Conservation (phyloP, 2,329 filamentous ascomycete genomes). For the Verticillium dahliae region DNA sequence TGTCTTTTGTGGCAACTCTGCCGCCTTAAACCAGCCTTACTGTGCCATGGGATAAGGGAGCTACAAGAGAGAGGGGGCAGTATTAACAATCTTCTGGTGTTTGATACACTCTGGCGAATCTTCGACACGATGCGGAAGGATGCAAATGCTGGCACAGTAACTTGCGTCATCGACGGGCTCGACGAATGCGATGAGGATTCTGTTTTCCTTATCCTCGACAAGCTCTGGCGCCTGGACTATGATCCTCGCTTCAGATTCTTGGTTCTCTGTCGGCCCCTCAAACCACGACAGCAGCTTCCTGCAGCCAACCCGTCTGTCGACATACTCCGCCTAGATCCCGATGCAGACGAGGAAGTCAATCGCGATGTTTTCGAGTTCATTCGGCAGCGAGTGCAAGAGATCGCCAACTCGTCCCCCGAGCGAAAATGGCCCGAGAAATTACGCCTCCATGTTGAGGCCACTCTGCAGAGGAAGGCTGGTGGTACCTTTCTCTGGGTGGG, state of each 20-base stretch:
- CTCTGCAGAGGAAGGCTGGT: background rate
- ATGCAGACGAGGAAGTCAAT: too few relatives aligned
- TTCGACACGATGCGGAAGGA: background rate
- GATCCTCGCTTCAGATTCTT: too few relatives aligned
- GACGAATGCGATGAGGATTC: conserved; percentile 4
- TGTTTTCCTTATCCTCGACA: background rate
- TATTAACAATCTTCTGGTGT: background rate
- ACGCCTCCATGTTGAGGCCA: background rate
- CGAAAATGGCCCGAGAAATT: too few relatives aligned
- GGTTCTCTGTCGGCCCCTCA: too few relatives aligned
- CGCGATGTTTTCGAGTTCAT: too few relatives aligned
- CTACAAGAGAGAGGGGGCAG: too few relatives aligned
- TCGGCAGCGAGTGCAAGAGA: too few relatives aligned
- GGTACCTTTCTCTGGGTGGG: conserved; percentile 1
- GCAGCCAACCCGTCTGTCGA: too few relatives aligned
- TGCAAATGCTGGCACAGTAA: background rate
- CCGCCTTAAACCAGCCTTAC: background rate
- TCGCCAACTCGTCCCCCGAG: too few relatives aligned
- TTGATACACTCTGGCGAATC: background rate
- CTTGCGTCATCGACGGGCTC: conserved; percentile 14
- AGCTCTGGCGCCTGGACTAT: background rate
- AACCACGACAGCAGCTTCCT: too few relatives aligned
- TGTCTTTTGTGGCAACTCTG: background rate
- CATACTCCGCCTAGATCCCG: too few relatives aligned
- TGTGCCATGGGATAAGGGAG: background rate